Percentiles rank a stretch among this genome's conserved stretches.
phyloP scores from a whole-genome alignment of 192 early-diverging fungal species.

The Coemansia sp. region DNA sequence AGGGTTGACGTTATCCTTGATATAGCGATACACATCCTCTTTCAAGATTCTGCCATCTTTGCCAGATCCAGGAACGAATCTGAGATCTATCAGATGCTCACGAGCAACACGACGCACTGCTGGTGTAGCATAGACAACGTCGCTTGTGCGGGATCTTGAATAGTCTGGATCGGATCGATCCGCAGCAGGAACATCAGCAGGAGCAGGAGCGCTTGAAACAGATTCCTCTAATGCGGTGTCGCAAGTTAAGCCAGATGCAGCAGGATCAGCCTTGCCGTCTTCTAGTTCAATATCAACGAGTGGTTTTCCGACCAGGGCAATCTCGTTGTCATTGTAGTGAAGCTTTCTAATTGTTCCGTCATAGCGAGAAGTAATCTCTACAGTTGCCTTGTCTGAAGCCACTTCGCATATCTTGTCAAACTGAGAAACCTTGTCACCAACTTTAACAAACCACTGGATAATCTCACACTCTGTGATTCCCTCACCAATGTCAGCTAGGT shows the following conservation, averaged over 20 bases:
- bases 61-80: slow-evolving; percentile 73
- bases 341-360: slow-evolving; percentile 82
- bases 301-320: slow-evolving; percentile 89
- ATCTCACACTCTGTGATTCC: slow-evolving; percentile 97
- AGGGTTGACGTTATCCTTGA: slow-evolving; percentile 5
- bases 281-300: slow-evolving; percentile 83
- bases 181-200: neutral
- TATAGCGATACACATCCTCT: slow-evolving; percentile 73
- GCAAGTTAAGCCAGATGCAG: neutral
- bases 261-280: neutral
- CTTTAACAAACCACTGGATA: slow-evolving; percentile 98
- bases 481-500: slow-evolving; percentile 97
- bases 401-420: slow-evolving; percentile 97
- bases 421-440: slow-evolving; percentile 83
- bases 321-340: slow-evolving; percentile 79
- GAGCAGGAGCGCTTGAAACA: neutral
- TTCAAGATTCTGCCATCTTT: slow-evolving; percentile 87
- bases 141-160: slow-evolving; percentile 30
- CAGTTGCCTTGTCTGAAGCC: slow-evolving; percentile 98
- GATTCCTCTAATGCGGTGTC: neutral
- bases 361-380: slow-evolving; percentile 95
- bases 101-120: slow-evolving; percentile 85
- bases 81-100: slow-evolving; percentile 77
- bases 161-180: slow-evolving; percentile 13
- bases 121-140: slow-evolving; percentile 74